Evolutionary conservation across 2,329 filamentous ascomycete species (phyloP).

Genomic region (Dothideomycetes sp.): DNA sequence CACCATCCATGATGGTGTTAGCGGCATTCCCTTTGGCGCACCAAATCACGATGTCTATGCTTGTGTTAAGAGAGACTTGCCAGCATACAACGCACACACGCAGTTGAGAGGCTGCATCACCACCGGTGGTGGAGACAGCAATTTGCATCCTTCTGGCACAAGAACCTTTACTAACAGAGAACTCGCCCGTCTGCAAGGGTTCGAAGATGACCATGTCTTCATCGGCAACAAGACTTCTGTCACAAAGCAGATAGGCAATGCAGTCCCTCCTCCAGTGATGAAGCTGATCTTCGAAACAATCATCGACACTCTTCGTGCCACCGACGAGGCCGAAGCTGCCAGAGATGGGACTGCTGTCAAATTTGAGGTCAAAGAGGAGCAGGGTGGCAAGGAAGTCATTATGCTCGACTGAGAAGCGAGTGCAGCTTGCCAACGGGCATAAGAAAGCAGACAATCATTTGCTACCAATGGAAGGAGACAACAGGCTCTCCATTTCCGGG

Average conservation of each 20-base stretch:
- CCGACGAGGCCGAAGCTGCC: slow-evolving; percentile 1
- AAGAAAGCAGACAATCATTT: no score
- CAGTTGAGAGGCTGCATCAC: slow-evolving; percentile 52
- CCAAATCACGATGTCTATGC: slow-evolving; percentile 21
- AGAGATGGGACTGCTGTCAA: background rate
- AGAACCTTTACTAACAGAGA: slow-evolving; percentile 58
- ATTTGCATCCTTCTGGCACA: slow-evolving; percentile 54
- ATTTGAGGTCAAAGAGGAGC: background rate
- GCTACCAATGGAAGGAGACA: no score
- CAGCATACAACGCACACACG: slow-evolving; percentile 35
- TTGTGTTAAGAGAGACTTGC: slow-evolving; percentile 25
- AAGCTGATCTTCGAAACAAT: slow-evolving; percentile 7
- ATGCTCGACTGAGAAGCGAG: background rate
- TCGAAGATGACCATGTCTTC: slow-evolving; percentile 53
- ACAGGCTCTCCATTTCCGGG: no score
- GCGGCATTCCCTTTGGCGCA: slow-evolving; percentile 26
- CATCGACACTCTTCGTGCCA: slow-evolving; percentile 4
- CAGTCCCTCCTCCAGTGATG: slow-evolving; percentile 50
- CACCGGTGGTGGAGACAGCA: slow-evolving; percentile 45
- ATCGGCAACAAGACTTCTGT: slow-evolving; percentile 26
- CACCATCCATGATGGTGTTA: slow-evolving; percentile 33
- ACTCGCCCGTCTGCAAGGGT: slow-evolving; percentile 58
- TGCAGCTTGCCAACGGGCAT: no score
- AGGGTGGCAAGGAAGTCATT: background rate
- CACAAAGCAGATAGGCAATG: slow-evolving; percentile 64